A percentile compares a stretch with the other conserved stretches of the same genome.
phyloP scores from a whole-genome alignment of 2,329 filamentous ascomycete genomes.

The Xylaria sp. region DNA sequence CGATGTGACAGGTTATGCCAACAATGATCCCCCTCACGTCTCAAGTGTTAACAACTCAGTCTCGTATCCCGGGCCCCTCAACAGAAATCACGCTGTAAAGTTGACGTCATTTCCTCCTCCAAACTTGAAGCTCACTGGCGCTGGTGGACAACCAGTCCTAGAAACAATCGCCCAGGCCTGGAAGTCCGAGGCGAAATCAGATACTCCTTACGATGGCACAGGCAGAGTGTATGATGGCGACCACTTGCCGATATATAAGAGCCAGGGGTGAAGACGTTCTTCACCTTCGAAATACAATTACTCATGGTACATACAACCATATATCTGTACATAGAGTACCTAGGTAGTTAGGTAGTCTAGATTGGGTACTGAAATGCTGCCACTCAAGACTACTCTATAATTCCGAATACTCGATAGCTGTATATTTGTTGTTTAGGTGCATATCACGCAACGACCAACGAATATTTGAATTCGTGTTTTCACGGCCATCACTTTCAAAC shows the following conservation, averaged over 20 bases:
- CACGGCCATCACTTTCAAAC: too few relatives aligned
- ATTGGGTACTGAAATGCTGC: background rate
- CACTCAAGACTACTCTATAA: background rate
- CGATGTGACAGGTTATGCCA: slow-evolving; percentile 65
- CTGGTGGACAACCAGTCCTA: slow-evolving; percentile 56
- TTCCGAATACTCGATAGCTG: background rate
- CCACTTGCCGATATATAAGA: slow-evolving; percentile 54
- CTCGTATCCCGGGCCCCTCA: slow-evolving; percentile 57
- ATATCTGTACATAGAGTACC: background rate
- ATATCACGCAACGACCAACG: too few relatives aligned
- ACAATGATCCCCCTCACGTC: slow-evolving; percentile 53
- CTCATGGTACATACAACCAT: background rate
- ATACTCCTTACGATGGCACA: slow-evolving; percentile 60
- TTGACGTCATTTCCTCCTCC: slow-evolving; percentile 53
- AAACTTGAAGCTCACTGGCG: slow-evolving; percentile 57
- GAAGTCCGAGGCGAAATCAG: slow-evolving; percentile 43
- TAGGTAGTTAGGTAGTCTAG: too few relatives aligned
- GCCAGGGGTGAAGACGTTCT: slow-evolving; percentile 42
- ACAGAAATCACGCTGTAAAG: slow-evolving; percentile 50
- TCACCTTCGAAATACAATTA: background rate
- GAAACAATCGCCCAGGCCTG: slow-evolving; percentile 50
- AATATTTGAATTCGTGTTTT: too few relatives aligned
- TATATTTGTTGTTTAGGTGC: background rate
- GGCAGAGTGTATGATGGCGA: slow-evolving; percentile 58
- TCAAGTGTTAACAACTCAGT: slow-evolving; percentile 53